phyloP scores from a whole-genome alignment of 2,329 filamentous ascomycete genomes.

The Colletotrichum spaethianum region DNA sequence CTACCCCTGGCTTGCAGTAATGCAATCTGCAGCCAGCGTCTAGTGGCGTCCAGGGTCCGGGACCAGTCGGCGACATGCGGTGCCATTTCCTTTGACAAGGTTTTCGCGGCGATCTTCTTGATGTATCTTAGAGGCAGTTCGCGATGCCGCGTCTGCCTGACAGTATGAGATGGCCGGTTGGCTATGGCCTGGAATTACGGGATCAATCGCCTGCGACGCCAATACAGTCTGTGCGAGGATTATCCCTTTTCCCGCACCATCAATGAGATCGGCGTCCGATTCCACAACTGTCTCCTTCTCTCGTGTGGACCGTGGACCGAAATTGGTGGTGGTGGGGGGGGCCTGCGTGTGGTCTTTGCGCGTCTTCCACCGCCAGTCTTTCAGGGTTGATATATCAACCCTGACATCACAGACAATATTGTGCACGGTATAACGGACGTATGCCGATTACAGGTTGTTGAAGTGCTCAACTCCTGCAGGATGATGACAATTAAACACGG shows the following conservation, averaged over 20 bases:
- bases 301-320: slow-evolving; percentile 31
- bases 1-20: slow-evolving; percentile 26
- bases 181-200: slow-evolving; percentile 13
- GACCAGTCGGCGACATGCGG: slow-evolving; percentile 5
- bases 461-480: not conserved
- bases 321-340: slow-evolving; percentile 10
- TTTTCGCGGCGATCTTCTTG: not conserved
- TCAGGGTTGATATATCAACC: not conserved
- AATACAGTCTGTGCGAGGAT: slow-evolving; percentile 21
- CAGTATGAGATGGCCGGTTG: not conserved
- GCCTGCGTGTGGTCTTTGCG: slow-evolving; percentile 26
- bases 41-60: slow-evolving; percentile 15
- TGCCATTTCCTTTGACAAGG: slow-evolving; percentile 5
- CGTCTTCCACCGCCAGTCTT: not conserved
- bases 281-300: slow-evolving; percentile 3
- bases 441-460: not conserved
- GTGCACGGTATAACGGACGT: not conserved
- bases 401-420: not conserved
- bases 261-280: slow-evolving; percentile 22
- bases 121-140: not conserved
- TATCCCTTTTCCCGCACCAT: slow-evolving; percentile 12
- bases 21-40: slow-evolving; percentile 20
- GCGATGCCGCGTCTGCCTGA: not conserved
- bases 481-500: not conserved
- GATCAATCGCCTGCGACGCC: slow-evolving; percentile 29